Percentiles rank a stretch among this genome's conserved stretches.
These are phyloP conservation scores for Fistulina hepatica DNA, from an alignment of 1,284 basidiomycete species.

Conservation along the genomic window DNA sequence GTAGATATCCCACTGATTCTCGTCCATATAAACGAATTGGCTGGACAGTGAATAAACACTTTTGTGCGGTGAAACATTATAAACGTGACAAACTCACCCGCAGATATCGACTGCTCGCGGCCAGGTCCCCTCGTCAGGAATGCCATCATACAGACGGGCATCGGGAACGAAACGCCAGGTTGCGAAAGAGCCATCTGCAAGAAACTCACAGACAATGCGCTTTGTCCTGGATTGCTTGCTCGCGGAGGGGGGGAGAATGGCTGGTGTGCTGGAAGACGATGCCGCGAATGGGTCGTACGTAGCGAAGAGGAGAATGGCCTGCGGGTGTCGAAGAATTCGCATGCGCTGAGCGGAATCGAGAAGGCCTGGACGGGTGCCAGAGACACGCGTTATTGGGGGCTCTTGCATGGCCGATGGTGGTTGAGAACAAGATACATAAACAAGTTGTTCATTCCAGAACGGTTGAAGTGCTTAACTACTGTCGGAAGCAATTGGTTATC, in stretches of 20 bases:
- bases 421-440: background rate
- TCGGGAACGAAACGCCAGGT: slow-evolving; percentile 68
- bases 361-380: slow-evolving; percentile 37
- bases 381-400: background rate
- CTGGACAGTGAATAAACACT: slow-evolving; percentile 22
- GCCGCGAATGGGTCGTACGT: slow-evolving; percentile 59
- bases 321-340: slow-evolving; percentile 44
- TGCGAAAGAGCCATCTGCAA: slow-evolving; percentile 26
- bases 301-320: slow-evolving; percentile 51
- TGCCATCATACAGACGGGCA: slow-evolving; percentile 44
- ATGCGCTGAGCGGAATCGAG: slow-evolving; percentile 48
- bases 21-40: slow-evolving; percentile 38
- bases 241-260: slow-evolving; percentile 29
- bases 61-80: slow-evolving; percentile 1
- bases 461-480: background rate
- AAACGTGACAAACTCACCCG: slow-evolving; percentile 39
- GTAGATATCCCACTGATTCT: slow-evolving; percentile 76
- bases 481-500: background rate
- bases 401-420: background rate
- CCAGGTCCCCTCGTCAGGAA: slow-evolving; percentile 55
- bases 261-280: slow-evolving; percentile 26
- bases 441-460: background rate
- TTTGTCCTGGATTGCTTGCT: slow-evolving; percentile 45
- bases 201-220: slow-evolving; percentile 50
- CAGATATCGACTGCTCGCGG: slow-evolving; percentile 54